Evolutionary conservation across 345 rosid species (phyloP), one percentile per base, ranked within the genome.

Genomic region (Capsella bursapastoris): DNA sequence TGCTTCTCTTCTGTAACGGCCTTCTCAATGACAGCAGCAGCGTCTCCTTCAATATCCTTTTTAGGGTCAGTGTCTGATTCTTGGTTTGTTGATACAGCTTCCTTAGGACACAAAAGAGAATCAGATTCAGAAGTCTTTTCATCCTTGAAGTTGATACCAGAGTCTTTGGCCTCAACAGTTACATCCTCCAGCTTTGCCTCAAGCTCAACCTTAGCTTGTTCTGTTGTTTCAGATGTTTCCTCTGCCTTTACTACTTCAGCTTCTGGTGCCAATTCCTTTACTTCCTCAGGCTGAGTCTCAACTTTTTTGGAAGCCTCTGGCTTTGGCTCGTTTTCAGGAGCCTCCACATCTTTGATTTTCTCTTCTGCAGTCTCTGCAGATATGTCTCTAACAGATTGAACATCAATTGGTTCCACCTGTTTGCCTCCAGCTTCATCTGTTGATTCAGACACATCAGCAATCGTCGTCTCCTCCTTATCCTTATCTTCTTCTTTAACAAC

Each of bases 371-470:
- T 51, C 63, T 76, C 74, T 68, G 40, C 45, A 56, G 75, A 27
- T 56, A 62, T 59, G 35, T 70, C 66, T 47, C n/a, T 63, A 56
- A 47, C 70, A 63, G 34, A 4, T 56, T 69, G 58, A 45, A 37
- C 43, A 76, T 62, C 75, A 76, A 76, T 53, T 62, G 64, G 65
- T 56, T 70, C 79, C 37, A 63, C 66, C 52, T 45, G 52, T 76
- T 70, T 62, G 16, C 34, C 70, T 69, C 32, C 28, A 8, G 52
- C 53, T 62, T 47, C 75, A 63, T 41, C 45, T 7, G 37, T 47
- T 61, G 64, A 44, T 44, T 75, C 70, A 34, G 74, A 22, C 14
- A 61, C 63, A 41, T 53, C 64, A 52, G 53, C 59, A 5, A 69
- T 28, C 59, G 68, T 67, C 0, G 2, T 32, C 68, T 75, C 79